Evolutionary conservation across 1,284 basidiomycete species (phyloP).

Genomic region (Heterobasidion parviporum): DNA sequence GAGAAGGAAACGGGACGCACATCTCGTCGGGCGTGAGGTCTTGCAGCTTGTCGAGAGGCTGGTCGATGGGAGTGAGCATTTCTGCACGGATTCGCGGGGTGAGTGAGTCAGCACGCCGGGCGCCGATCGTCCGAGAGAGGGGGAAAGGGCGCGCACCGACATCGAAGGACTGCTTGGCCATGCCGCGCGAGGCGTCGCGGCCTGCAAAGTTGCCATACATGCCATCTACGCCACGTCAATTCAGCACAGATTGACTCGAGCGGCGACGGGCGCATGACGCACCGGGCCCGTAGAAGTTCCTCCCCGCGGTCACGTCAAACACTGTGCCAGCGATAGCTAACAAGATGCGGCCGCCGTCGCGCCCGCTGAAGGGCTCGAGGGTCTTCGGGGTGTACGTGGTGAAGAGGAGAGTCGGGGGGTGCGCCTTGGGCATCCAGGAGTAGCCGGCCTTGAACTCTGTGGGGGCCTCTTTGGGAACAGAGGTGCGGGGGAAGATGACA

Average conservation of each 20-base stretch:
- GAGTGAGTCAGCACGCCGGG: not conserved
- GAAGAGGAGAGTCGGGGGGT: conserved; percentile 71
- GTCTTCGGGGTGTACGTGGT: conserved; percentile 73
- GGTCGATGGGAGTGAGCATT: conserved; percentile 83
- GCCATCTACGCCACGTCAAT: conserved; percentile 47
- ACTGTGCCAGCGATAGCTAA: conserved; percentile 84
- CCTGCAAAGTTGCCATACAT: conserved; percentile 98
- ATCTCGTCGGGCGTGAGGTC: conserved; percentile 78
- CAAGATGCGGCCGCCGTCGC: conserved; percentile 65
- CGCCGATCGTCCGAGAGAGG: not conserved
- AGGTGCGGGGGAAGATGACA: conserved; percentile 60
- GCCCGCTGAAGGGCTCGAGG: conserved; percentile 61
- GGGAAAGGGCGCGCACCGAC: conserved; percentile 41
- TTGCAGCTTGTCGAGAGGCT: conserved; percentile 77
- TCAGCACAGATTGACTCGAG: not conserved
- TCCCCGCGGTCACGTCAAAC: conserved; percentile 85
- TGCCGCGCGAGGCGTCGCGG: conserved; percentile 86
- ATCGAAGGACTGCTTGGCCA: conserved; percentile 97
- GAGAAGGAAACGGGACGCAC: conserved; percentile 38
- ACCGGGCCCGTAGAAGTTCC: conserved; percentile 92
- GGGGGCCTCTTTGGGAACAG: conserved; percentile 38
- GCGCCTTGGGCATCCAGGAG: conserved; percentile 79
- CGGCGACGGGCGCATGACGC: conserved; percentile 19
- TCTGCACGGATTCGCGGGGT: conserved; percentile 39
- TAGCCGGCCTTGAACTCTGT: conserved; percentile 72